phyloP scores from a whole-genome alignment of 805 yeast genomes.

The Teunomyces lycoperdinae region DNA sequence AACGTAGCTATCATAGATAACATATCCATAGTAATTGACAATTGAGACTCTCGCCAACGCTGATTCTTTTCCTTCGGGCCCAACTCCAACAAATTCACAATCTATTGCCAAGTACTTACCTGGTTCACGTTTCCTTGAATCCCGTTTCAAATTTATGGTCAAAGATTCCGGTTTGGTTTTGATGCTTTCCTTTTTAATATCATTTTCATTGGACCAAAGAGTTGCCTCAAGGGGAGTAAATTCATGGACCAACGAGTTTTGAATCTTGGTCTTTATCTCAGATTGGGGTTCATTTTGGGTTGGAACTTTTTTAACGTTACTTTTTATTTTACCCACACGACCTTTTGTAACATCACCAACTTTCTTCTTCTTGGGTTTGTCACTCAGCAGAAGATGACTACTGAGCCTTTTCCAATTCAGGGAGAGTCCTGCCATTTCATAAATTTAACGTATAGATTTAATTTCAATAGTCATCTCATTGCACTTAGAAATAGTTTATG shows the following conservation, averaged over 20 bases:
- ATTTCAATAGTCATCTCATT: background rate
- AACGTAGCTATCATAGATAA: constrained; percentile 71
- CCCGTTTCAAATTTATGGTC: constrained; percentile 10
- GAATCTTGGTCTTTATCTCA: background rate
- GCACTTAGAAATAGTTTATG: background rate
- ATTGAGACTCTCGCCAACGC: constrained; percentile 85
- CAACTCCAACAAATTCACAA: constrained; percentile 94
- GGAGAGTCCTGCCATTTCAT: constrained; percentile 10
- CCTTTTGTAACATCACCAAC: background rate
- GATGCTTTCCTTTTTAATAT: background rate
- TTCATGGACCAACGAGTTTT: background rate
- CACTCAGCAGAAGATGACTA: background rate
- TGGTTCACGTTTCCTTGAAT: constrained; percentile 37
- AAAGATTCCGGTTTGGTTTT: background rate
- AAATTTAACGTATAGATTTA: background rate
- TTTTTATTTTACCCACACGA: background rate
- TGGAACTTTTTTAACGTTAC: background rate
- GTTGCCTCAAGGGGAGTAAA: constrained; percentile 1
- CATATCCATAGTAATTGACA: constrained; percentile 77
- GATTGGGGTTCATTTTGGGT: background rate
- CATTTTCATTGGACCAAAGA: constrained; percentile 6
- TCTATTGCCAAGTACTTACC: constrained; percentile 84
- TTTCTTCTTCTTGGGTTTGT: constrained; percentile 6
- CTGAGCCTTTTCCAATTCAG: constrained; percentile 22
- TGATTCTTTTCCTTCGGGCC: constrained; percentile 64